Base-by-base conservation (phyloP, 192 early-diverging fungal genomes). In the Endogone sp. region DNA sequence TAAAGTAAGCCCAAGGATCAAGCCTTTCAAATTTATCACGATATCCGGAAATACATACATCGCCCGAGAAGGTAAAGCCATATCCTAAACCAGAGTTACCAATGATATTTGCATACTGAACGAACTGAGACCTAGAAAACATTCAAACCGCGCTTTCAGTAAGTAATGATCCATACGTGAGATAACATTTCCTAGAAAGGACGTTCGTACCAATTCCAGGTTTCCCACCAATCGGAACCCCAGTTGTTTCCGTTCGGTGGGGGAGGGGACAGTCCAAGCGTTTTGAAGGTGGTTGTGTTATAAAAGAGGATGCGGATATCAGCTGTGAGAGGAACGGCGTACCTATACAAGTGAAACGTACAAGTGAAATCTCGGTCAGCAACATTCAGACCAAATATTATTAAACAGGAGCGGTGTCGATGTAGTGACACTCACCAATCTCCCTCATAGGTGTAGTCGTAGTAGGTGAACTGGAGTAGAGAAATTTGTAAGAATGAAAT, bases 271-370 rank as follows among this genome's bases (percentile, higher is more conserved):
- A 67, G 31, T 59, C 59, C 59, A 25, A 67, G 55, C 29, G 37
- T 58, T 23, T 58, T 55, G n/a, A 67, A 31, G 29, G 65, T 67
- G 2, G 65, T 67, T 58, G 56, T 30, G 59, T 67, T 67, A 16
- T 67, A 67, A 22, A 55, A 67, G 29, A 58, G 56, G 31, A 67
- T n/a, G 27, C 65, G 65, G 9, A 67, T n/a, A 16, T 67, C 65
- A 23, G 65, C 56, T 54, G 59, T 30, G 21, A 67, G 32, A 4
- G 65, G 65, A 23, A 67, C 65, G 30, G 65, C 65, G 56, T 58
- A 67, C 65, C 65, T 67, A 25, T 22, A 49, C 16, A 16, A 49
- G 16, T n/a, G n/a, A n/a, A n/a, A n/a, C n/a, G n/a, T n/a, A n/a
- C n/a, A n/a, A n/a, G n/a, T 49, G 37, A 49, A 16, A 49, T 49